These are phyloP conservation scores for Rhizopogon sp. DNA, from an alignment of 768 basidiomycete genomes.

Conservation along the genomic window DNA sequence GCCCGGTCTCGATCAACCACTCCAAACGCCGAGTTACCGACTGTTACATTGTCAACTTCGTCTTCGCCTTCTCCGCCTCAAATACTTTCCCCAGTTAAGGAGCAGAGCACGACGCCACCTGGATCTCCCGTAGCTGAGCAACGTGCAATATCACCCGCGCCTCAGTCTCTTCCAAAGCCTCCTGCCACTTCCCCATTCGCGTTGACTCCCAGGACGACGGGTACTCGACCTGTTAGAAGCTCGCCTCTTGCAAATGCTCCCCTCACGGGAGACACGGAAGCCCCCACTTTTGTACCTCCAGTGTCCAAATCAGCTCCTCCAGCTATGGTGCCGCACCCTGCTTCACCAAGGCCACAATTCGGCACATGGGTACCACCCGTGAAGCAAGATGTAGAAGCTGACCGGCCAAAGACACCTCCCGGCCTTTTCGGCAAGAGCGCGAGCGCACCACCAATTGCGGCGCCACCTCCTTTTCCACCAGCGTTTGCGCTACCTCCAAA, in stretches of 20 bases:
- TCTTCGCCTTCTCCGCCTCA: conserved; percentile 12
- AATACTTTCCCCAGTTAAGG: conserved; percentile 27
- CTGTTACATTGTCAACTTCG: conserved; percentile 30
- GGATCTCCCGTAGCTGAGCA: conserved; percentile 51
- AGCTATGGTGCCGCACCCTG: conserved; percentile 28
- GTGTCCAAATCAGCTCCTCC: conserved; percentile 17
- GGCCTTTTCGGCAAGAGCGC: conserved; percentile 29
- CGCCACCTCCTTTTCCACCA: conserved; percentile 6
- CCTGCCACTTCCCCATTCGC: conserved; percentile 35
- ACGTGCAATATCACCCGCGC: conserved; percentile 8
- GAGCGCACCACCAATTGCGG: conserved; percentile 7
- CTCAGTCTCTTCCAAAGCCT: conserved; percentile 12
- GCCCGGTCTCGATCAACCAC: conserved; percentile 55
- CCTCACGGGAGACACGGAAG: conserved; percentile 39
- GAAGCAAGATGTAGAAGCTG: conserved; percentile 17
- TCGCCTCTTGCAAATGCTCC: conserved; percentile 65
- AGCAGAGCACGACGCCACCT: conserved; percentile 58
- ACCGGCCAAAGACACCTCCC: conserved; percentile 47
- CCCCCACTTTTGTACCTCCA: conserved; percentile 8
- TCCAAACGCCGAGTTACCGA: conserved; percentile 49
- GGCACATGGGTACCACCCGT: conserved; percentile 26
- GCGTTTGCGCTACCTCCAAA: conserved; percentile 2
- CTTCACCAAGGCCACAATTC: conserved; percentile 35
- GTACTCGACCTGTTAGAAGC: conserved; percentile 62
- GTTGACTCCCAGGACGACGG: conserved; percentile 48